These are phyloP conservation scores for Starmerella scarabaei DNA, from an alignment of 805 yeast genomes.

Conservation along the genomic window DNA sequence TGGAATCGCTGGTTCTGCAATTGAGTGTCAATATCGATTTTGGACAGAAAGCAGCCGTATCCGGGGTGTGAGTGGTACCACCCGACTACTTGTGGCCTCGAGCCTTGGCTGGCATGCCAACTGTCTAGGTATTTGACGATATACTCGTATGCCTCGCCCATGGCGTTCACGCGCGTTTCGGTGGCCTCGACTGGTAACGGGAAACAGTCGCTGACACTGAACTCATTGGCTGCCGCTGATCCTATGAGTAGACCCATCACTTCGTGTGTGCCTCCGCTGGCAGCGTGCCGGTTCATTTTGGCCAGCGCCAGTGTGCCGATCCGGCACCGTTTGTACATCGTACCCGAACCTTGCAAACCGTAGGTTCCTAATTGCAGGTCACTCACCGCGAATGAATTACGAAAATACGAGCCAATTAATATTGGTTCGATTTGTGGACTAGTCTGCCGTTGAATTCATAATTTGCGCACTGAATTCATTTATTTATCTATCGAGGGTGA, in stretches of 20 bases:
- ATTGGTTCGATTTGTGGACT: no score
- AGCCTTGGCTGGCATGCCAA: constrained; percentile 35
- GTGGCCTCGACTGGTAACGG: constrained; percentile 92
- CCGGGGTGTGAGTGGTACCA: constrained; percentile 98
- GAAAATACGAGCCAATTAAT: no score
- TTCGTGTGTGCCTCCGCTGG: constrained; percentile 69
- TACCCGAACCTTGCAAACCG: no score
- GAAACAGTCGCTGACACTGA: constrained; percentile 69
- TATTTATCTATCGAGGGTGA: no score
- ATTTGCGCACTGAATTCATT: no score
- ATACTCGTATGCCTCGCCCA: constrained; percentile 84
- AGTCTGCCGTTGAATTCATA: no score
- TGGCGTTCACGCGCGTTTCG: constrained; percentile 90
- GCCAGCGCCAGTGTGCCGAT: constrained; percentile 73
- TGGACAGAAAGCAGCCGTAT: constrained; percentile 91
- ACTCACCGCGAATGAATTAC: no score
- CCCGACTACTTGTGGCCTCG: constrained; percentile 71
- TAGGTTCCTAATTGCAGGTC: no score
- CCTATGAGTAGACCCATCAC: constrained; percentile 95
- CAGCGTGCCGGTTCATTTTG: constrained; percentile 79
- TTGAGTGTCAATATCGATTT: constrained; percentile 88
- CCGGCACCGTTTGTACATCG: constrained; percentile 37
- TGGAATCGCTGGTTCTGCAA: constrained; percentile 93
- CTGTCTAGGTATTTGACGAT: constrained; percentile 72
- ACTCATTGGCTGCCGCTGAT: constrained; percentile 35